Conservation (phyloP, 176 grass and related monocot species). For the Carex kokanica region DNA sequence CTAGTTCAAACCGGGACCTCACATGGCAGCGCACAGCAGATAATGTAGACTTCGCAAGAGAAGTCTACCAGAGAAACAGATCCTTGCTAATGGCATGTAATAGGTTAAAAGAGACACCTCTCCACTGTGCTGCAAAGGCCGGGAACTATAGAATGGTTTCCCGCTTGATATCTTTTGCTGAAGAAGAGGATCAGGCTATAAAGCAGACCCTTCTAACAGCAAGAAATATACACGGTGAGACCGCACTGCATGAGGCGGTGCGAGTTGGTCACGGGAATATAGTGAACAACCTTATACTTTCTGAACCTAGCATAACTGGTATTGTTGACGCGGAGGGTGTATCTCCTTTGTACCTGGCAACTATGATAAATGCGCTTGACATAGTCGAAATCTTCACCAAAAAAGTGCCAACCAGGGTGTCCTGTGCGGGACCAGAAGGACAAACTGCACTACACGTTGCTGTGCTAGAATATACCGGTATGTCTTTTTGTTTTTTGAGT, state of each 20-base stretch:
- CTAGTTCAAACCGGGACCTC: background rate
- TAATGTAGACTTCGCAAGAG: background rate
- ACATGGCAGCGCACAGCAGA: background rate
- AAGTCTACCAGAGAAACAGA: background rate
- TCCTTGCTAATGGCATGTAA: background rate
- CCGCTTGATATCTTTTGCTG: background rate
- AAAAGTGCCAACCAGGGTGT: background rate
- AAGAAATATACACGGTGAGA: slow-evolving; percentile 15
- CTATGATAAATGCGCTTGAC: background rate
- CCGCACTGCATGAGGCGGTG: slow-evolving; percentile 22
- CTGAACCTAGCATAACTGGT: background rate
- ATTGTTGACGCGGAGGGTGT: background rate
- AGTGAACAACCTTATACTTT: background rate
- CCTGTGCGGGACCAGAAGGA: background rate
- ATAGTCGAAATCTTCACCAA: background rate
- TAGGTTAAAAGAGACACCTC: slow-evolving; percentile 16
- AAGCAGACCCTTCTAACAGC: background rate
- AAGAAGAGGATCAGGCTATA: background rate
- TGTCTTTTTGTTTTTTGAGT: background rate
- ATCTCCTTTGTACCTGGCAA: slow-evolving; percentile 22
- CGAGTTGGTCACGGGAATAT: background rate
- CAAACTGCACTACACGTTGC: slow-evolving; percentile 22
- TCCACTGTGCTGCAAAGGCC: slow-evolving; percentile 27
- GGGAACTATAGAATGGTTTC: background rate
- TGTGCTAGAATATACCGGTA: slow-evolving; percentile 10